A percentile compares a stretch with the other conserved stretches of the same genome.
Conservation (phyloP, 2,329 filamentous ascomycete species). For the Fusarium zealandicum region DNA sequence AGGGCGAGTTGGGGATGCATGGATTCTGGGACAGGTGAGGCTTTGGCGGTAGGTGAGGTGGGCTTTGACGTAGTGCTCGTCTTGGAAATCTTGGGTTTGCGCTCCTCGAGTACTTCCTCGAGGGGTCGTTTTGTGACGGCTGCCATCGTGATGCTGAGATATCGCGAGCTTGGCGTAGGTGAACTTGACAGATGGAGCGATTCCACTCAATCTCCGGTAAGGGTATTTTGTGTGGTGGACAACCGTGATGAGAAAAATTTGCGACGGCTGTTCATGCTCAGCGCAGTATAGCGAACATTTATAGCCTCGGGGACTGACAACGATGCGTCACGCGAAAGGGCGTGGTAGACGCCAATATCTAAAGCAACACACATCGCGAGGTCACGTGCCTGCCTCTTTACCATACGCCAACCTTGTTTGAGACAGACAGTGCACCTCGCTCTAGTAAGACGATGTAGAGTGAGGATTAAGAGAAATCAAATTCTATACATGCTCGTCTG, state of each 20-base stretch:
- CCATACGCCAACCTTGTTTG: not conserved
- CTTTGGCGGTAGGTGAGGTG: not conserved
- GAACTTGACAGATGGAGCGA: no score
- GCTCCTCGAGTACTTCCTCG: slow-evolving; percentile 24
- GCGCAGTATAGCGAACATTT: not conserved
- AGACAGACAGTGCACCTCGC: not conserved
- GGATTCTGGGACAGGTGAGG: slow-evolving; percentile 6
- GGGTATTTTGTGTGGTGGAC: no score
- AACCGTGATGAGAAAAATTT: no score
- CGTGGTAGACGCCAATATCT: slow-evolving; percentile 35
- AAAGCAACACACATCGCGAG: slow-evolving; percentile 42
- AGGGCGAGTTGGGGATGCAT: slow-evolving; percentile 53
- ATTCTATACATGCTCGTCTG: no score
- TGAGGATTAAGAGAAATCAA: no score
- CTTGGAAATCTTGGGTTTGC: slow-evolving; percentile 24
- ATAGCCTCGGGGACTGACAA: not conserved
- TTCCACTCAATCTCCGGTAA: no score
- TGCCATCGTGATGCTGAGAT: slow-evolving; percentile 14
- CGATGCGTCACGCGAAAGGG: slow-evolving; percentile 32
- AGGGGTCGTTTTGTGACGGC: slow-evolving; percentile 25
- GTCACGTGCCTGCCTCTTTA: slow-evolving; percentile 38
- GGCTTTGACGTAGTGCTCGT: slow-evolving; percentile 8
- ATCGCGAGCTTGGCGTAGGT: not conserved
- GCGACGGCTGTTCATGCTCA: no score
- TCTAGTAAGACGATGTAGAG: no score